Evolutionary conservation across 257 asterid genomes (phyloP).

Genomic region (Petunia secreta): DNA sequence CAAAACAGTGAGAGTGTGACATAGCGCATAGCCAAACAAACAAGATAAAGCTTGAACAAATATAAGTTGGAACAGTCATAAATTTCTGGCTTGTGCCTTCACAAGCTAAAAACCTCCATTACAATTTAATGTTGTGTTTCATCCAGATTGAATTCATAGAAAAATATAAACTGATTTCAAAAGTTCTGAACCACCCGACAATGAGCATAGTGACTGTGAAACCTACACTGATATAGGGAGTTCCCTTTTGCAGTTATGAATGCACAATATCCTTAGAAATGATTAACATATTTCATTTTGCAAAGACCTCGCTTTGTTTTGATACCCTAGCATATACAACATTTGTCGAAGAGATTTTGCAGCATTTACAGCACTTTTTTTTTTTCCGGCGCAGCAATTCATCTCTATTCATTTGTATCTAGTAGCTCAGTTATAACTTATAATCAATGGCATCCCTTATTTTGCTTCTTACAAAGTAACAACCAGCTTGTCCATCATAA

Average conservation of each 20-base stretch:
- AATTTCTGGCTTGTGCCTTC: background rate
- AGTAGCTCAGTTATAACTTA: background rate
- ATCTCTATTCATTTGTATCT: constrained; percentile 5
- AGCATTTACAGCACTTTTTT: background rate
- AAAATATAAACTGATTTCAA: background rate
- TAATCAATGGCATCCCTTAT: constrained; percentile 18
- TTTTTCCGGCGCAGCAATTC: background rate
- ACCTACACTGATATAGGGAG: background rate
- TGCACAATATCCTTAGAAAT: background rate
- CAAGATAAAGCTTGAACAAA: constrained; percentile 16
- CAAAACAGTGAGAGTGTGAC: background rate
- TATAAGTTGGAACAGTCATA: background rate
- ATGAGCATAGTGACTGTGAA: constrained; percentile 1
- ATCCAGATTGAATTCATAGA: constrained; percentile 7
- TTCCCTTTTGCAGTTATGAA: background rate
- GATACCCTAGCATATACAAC: background rate
- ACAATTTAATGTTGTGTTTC: background rate
- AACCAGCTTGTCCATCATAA: background rate
- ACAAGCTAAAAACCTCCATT: background rate
- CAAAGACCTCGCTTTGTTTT: background rate
- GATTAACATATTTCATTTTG: background rate
- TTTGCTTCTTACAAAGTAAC: constrained; percentile 6
- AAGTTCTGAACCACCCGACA: background rate
- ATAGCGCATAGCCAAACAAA: background rate
- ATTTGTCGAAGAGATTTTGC: constrained; percentile 10